Evolutionary conservation across 768 basidiomycete genomes (phyloP).

Genomic region (Lepiota brunneoincarnata): DNA sequence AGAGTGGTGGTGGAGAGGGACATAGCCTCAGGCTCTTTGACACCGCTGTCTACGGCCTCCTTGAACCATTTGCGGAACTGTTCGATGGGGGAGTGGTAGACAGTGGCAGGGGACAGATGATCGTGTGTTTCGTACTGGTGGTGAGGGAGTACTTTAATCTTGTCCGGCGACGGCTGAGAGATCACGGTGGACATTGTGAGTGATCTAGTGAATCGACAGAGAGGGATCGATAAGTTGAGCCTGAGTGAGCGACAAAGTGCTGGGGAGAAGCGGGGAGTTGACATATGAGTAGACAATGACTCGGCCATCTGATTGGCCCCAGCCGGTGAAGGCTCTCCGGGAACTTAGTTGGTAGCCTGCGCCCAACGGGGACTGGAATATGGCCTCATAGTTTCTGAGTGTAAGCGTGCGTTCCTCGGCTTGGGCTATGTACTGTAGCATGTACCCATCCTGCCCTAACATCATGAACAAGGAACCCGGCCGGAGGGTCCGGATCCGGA

Average conservation of each 20-base stretch:
- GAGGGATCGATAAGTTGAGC: neutral
- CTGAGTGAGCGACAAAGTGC: neutral
- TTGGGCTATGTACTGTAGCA: too few relatives aligned
- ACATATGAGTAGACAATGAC: neutral
- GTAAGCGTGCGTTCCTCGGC: too few relatives aligned
- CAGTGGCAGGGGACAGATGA: conserved; percentile 57
- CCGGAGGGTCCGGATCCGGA: conserved; percentile 17
- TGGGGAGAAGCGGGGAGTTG: too few relatives aligned
- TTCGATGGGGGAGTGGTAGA: conserved; percentile 67
- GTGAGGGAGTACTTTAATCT: conserved; percentile 69
- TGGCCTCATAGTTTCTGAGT: too few relatives aligned
- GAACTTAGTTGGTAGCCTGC: neutral
- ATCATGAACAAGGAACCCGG: neutral
- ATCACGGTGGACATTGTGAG: conserved; percentile 39
- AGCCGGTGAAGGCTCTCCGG: neutral
- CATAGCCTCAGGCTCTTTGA: conserved; percentile 91
- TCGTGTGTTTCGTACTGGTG: conserved; percentile 72
- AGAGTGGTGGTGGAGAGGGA: conserved; percentile 71
- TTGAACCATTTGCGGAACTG: conserved; percentile 91
- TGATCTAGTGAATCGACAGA: neutral
- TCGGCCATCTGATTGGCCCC: conserved; percentile 6
- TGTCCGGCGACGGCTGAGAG: conserved; percentile 44
- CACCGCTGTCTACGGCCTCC: conserved; percentile 46
- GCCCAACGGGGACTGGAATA: too few relatives aligned
- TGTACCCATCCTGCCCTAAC: too few relatives aligned